Conservation (phyloP, 805 yeast species). For the Sugiyamaella smithiae region DNA sequence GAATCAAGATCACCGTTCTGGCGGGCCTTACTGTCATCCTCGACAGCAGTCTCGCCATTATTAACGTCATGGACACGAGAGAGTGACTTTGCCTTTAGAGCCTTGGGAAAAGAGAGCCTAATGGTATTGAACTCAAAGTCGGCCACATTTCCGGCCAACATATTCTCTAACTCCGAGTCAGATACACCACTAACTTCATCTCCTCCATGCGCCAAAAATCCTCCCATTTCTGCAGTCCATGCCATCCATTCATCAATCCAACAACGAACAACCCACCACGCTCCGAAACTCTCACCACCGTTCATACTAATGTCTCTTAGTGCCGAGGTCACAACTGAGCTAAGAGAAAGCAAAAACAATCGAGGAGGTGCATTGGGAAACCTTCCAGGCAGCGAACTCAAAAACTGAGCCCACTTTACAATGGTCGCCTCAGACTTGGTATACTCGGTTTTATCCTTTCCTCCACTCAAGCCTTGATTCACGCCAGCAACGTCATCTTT, state of each 20-base stretch:
- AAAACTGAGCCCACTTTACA: conserved; percentile 39
- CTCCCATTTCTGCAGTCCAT: conserved; percentile 56
- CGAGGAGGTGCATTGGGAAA: conserved; percentile 55
- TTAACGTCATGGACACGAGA: too few species aligned
- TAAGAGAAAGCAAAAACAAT: conserved; percentile 51
- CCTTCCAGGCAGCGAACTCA: conserved; percentile 43
- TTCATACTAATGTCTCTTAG: conserved; percentile 58
- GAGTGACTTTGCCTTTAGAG: too few species aligned
- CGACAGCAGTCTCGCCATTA: too few species aligned
- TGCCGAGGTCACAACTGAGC: conserved; percentile 55
- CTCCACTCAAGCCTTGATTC: neutral
- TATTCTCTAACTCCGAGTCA: neutral
- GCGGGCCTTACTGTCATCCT: too few species aligned
- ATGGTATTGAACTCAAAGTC: conserved; percentile 7
- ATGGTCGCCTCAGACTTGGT: conserved; percentile 26
- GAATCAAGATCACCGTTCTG: too few species aligned
- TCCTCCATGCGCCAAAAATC: conserved; percentile 25
- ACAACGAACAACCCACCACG: conserved; percentile 74
- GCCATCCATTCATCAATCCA: conserved; percentile 74
- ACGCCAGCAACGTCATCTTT: neutral
- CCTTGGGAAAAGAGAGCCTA: neutral
- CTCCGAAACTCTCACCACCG: conserved; percentile 59
- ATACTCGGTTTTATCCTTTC: neutral
- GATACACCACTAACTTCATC: neutral
- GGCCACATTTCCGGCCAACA: conserved; percentile 4